These are phyloP conservation scores for Diplodia corticola DNA, from an alignment of 2,329 filamentous ascomycete genomes.

Conservation along the genomic window DNA sequence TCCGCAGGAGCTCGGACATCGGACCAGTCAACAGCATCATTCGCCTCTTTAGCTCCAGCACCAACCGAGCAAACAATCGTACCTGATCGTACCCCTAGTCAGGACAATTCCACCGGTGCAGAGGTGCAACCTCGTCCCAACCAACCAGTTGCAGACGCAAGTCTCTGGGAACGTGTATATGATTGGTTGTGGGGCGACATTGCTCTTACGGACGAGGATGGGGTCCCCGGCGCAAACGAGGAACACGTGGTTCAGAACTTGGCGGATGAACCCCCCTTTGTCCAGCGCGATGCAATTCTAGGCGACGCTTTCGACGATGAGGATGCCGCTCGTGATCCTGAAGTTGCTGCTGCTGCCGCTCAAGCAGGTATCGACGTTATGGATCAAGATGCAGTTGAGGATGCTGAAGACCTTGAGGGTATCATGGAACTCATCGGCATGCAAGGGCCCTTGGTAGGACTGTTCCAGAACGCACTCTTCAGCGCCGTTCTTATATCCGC, in stretches of 20 bases:
- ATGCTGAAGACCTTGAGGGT: slow-evolving; percentile 92
- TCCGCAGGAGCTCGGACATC: not conserved
- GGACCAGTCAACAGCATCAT: not conserved
- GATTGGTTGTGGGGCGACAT: slow-evolving; percentile 54
- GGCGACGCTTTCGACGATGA: slow-evolving; percentile 33
- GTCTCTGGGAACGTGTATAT: slow-evolving; percentile 34
- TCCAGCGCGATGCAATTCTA: slow-evolving; percentile 44
- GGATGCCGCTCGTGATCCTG: slow-evolving; percentile 49
- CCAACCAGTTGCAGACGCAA: not conserved
- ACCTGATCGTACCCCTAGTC: not conserved
- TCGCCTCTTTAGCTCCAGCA: not conserved
- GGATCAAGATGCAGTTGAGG: slow-evolving; percentile 69
- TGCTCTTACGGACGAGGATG: slow-evolving; percentile 30
- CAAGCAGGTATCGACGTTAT: slow-evolving; percentile 65
- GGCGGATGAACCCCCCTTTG: slow-evolving; percentile 61
- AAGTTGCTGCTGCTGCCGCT: slow-evolving; percentile 64
- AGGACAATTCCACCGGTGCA: not conserved
- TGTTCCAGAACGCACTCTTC: slow-evolving; percentile 94
- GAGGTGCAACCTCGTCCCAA: not conserved
- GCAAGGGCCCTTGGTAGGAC: slow-evolving; percentile 84
- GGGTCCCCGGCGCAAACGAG: slow-evolving; percentile 48
- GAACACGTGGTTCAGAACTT: slow-evolving; percentile 62
- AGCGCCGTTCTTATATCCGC: slow-evolving; percentile 86
- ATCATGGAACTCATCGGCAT: slow-evolving; percentile 95
- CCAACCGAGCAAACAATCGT: slow-evolving; percentile 1